Percentiles rank a stretch among this genome's conserved stretches.
phyloP scores from a whole-genome alignment of 208 protist genomes.

The Leishmania major region DNA sequence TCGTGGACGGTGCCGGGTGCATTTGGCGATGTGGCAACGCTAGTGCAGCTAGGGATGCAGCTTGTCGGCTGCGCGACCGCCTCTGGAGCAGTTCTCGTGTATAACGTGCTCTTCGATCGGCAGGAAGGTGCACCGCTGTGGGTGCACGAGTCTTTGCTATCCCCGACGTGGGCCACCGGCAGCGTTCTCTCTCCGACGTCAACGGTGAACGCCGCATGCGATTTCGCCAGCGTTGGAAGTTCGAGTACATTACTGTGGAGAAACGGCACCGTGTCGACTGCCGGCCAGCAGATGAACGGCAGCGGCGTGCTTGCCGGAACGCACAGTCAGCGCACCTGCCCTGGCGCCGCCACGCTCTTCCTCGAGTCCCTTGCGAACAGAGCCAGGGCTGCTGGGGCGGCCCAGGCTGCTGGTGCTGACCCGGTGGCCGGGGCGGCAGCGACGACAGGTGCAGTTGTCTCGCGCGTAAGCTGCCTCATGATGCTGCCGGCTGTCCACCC shows the following conservation, averaged over 20 bases:
- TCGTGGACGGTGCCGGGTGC: slow-evolving; percentile 50
- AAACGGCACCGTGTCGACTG: not conserved
- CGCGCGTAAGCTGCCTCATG: slow-evolving; percentile 57
- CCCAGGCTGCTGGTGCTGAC: not conserved
- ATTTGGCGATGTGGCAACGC: slow-evolving; percentile 56
- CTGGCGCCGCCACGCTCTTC: not conserved
- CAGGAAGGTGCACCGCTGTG: slow-evolving; percentile 79
- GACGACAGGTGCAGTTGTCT: slow-evolving; percentile 17
- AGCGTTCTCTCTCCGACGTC: not conserved
- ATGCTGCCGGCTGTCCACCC: slow-evolving; percentile 39
- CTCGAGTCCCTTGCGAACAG: not conserved
- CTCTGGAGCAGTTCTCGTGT: slow-evolving; percentile 75
- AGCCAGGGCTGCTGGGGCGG: not conserved
- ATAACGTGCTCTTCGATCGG: slow-evolving; percentile 70
- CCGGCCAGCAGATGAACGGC: not conserved
- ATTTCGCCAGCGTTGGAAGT: not conserved
- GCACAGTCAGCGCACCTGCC: not conserved
- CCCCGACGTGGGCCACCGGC: not conserved
- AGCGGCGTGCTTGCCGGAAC: not conserved
- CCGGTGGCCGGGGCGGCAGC: not conserved
- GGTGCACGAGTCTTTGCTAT: slow-evolving; percentile 42
- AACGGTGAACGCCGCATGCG: not conserved
- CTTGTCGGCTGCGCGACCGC: slow-evolving; percentile 72
- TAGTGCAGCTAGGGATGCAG: slow-evolving; percentile 60
- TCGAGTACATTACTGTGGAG: not conserved